Evolutionary conservation across 768 basidiomycete genomes (phyloP).

Genomic region (Boletus edulis): DNA sequence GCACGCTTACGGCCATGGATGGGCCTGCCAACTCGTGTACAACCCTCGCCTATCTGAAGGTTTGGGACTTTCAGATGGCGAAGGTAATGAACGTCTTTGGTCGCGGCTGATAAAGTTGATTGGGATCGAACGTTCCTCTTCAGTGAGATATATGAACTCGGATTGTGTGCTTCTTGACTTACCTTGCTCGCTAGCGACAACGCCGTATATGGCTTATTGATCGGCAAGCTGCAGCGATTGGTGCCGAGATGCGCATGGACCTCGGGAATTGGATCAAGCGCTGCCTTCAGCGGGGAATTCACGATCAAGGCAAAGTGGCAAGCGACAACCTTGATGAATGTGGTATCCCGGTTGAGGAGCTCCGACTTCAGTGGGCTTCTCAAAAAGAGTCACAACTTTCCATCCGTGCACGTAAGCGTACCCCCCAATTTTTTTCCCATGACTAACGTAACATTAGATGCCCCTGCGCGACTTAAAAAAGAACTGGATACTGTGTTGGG

Average conservation of each 20-base stretch:
- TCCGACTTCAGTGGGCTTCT: slow-evolving; percentile 32
- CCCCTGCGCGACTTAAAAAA: background rate
- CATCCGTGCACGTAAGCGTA: background rate
- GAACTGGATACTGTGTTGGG: background rate
- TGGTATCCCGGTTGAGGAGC: slow-evolving; percentile 11
- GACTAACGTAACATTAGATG: background rate
- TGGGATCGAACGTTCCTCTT: slow-evolving; percentile 28
- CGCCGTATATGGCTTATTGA: slow-evolving; percentile 36
- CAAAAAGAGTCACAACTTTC: background rate
- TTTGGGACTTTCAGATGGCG: too few relatives aligned
- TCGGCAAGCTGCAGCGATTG: slow-evolving; percentile 18
- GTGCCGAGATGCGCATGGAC: background rate
- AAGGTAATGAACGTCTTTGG: slow-evolving; percentile 19
- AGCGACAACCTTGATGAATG: slow-evolving; percentile 13
- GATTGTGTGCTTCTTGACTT: too few relatives aligned
- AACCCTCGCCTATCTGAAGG: too few relatives aligned
- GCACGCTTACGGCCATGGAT: too few relatives aligned
- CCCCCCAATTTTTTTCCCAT: too few relatives aligned
- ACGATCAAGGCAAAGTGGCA: slow-evolving; percentile 11
- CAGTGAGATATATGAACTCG: slow-evolving; percentile 22
- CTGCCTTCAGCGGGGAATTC: slow-evolving; percentile 14
- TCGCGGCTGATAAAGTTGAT: slow-evolving; percentile 35
- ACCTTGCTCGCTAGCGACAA: slow-evolving; percentile 9
- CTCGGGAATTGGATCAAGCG: slow-evolving; percentile 32
- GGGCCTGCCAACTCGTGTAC: too few relatives aligned